Evolutionary conservation across 2,329 filamentous ascomycete genomes (phyloP).

Genomic region (Diaporthe velutina): DNA sequence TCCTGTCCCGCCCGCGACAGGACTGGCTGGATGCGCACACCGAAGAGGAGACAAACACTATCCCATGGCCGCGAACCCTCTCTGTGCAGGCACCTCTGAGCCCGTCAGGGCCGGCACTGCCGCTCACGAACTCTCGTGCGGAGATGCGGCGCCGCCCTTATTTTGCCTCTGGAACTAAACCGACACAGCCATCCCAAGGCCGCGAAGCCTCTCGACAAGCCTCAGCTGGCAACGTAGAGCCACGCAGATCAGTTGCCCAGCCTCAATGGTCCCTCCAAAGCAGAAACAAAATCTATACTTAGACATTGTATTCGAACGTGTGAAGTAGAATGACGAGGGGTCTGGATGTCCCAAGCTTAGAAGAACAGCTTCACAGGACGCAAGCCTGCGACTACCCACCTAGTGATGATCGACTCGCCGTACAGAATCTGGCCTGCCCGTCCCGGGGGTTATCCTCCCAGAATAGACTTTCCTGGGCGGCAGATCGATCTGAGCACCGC

Average conservation of each 20-base stretch:
- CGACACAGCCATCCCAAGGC: constrained; percentile 26
- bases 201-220: constrained; percentile 3
- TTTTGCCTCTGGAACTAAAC: neutral
- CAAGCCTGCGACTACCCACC: neutral
- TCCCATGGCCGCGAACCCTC: neutral
- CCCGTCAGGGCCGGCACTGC: neutral
- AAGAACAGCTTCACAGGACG: no score
- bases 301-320: neutral
- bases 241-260: neutral
- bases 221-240: constrained; percentile 2
- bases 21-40: no score
- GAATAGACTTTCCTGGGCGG: neutral
- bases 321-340: neutral
- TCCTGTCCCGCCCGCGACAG: neutral
- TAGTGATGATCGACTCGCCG: neutral
- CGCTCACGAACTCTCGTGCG: neutral
- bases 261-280: neutral
- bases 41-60: neutral
- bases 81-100: neutral
- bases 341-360: neutral
- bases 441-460: neutral
- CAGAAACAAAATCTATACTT: neutral
- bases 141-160: neutral
- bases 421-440: neutral
- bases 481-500: constrained; percentile 20